Evolutionary conservation across 106 monocot genomes (phyloP).

Genomic region (Dendrobium chrysotoxum): DNA sequence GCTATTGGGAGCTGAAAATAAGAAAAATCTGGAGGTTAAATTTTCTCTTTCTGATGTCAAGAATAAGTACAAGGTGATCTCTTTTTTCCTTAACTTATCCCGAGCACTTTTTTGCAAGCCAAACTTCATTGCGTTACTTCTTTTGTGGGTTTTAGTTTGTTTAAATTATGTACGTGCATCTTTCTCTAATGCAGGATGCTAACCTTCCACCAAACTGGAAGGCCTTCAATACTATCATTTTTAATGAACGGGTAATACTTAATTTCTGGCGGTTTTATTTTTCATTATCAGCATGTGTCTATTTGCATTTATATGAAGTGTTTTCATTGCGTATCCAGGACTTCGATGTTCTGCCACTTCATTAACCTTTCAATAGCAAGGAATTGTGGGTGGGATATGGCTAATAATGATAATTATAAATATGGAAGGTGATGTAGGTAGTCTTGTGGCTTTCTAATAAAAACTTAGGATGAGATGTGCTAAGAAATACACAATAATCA

Average conservation of each 20-base stretch:
- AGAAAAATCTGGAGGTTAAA: constrained; percentile 15
- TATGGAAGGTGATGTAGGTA: not conserved
- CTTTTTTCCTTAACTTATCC: not conserved
- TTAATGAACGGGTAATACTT: constrained; percentile 33
- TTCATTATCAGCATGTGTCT: not conserved
- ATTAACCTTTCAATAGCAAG: not conserved
- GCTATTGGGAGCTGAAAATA: constrained; percentile 13
- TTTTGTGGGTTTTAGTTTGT: not conserved
- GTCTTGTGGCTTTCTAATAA: not conserved
- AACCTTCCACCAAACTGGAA: constrained; percentile 56
- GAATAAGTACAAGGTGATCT: constrained; percentile 59
- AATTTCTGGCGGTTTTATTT: not conserved
- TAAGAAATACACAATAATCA: not conserved
- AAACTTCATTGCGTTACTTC: not conserved
- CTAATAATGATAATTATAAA: not conserved
- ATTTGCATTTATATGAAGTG: not conserved
- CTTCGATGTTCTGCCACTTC: not conserved
- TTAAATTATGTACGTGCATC: not conserved
- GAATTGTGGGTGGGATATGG: not conserved
- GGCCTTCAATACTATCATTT: constrained; percentile 62
- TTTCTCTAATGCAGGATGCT: constrained; percentile 31
- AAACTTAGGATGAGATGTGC: not conserved
- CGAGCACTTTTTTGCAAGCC: not conserved
- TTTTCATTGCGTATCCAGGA: not conserved
- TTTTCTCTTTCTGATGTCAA: constrained; percentile 60